phyloP scores from a whole-genome alignment of 225 moss, liverwort and hornwort genomes.

The Bryum argenteum region DNA sequence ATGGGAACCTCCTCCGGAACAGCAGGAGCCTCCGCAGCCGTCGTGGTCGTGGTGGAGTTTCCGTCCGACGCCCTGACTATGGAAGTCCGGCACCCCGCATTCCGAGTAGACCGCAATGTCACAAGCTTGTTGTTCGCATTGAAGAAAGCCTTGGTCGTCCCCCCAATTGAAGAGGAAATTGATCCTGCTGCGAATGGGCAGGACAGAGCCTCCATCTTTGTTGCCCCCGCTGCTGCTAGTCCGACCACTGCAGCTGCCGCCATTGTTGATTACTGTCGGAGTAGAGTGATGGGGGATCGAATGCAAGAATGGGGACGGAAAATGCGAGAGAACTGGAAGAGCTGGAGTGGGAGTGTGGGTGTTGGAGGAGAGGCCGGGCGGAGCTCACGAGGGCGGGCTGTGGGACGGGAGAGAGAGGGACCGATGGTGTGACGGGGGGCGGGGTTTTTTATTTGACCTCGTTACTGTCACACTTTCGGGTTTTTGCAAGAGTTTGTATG shows the following conservation, averaged over 20 bases:
- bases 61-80: slow-evolving; percentile 41
- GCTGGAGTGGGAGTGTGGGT: too few species aligned
- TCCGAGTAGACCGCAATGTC: slow-evolving; percentile 28
- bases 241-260: slow-evolving; percentile 32
- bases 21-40: slow-evolving; percentile 6
- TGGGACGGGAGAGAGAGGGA: too few species aligned
- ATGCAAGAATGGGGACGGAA: background rate
- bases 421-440: too few species aligned
- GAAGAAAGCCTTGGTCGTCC: slow-evolving; percentile 28
- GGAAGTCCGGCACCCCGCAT: slow-evolving; percentile 23
- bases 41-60: slow-evolving; percentile 37
- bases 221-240: slow-evolving; percentile 15
- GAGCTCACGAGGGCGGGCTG: too few species aligned
- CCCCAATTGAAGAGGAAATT: slow-evolving; percentile 29
- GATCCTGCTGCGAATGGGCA: slow-evolving; percentile 1
- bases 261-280: slow-evolving; percentile 22
- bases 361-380: too few species aligned
- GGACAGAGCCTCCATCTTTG: slow-evolving; percentile 30
- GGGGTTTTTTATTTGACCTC: too few species aligned
- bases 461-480: too few species aligned
- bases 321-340: slow-evolving; percentile 2
- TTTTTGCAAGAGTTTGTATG: too few species aligned
- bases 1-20: slow-evolving; percentile 62
- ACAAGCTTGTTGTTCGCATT: background rate
- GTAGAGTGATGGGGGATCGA: background rate